Base-by-base conservation (phyloP, 352 stramenopile genomes). In the Elongisporangium anandrum region DNA sequence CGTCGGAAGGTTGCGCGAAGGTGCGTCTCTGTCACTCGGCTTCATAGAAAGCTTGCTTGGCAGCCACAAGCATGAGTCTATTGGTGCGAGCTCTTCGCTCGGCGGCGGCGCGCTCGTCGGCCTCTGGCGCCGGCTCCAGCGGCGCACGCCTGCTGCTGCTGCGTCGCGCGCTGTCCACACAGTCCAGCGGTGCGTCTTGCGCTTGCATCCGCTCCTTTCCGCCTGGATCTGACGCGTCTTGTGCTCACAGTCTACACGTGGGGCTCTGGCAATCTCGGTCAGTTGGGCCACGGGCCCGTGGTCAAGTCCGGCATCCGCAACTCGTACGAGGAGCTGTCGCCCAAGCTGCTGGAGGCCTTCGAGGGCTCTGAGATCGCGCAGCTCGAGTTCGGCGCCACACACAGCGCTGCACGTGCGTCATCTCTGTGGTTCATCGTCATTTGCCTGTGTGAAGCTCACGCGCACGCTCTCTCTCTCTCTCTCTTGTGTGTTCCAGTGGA, bases 221-320 rank as follows among this genome's bases (percentile, higher is more conserved):
- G 23, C 10, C 15, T 22, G 41, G 38, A 5, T 49, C 41, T 26
- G 29, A 34, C n/a, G 12, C 22, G 22, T 26, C 22, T 17, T 13
- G n/a, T 13, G 17, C 29, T 23, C 22, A 22, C 23, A 90, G 82
- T 92, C 61, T 92, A 79, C 66, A 88, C 79, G 26, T 97, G 89
- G 89, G 89, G 89, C 55, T 90, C 80, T 47, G 89, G 89, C 8
- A 92, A 81, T 7, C 65, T 95, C 21, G 89, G 89, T 3, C 88
- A 97, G 65, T 64, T 97, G 47, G 89, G 87, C 13, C 84, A 95
- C 54, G 79, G 81, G 1, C 55, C 72, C 6, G 79, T 97, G 50
- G 72, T 93, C 57, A 94, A 94, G 68, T 79, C 78, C 9, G 89
- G 87, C n/a, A 86, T 97, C 41, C 81, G 84, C 59, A 91, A 75